A percentile compares a stretch with the other conserved stretches of the same genome.
phyloP scores from a whole-genome alignment of 495 filamentous ascomycete genomes.

The Cenococcum geophilum region DNA sequence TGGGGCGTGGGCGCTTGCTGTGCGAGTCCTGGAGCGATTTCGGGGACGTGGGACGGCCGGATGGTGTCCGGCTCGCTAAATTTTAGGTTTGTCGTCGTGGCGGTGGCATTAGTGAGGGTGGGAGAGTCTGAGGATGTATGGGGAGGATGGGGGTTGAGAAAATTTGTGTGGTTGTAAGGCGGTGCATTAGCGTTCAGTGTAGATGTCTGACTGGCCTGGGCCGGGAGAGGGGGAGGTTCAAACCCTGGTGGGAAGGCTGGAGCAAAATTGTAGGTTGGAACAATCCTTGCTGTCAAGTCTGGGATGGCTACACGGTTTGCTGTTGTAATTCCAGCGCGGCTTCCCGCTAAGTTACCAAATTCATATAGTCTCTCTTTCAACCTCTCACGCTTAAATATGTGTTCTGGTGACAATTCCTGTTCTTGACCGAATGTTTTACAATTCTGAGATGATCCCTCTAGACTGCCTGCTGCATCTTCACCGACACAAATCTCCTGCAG shows the following conservation, averaged over 20 bases:
- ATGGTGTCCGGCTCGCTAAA: slow-evolving; percentile 23
- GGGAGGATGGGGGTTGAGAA: background rate
- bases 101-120: slow-evolving; percentile 2
- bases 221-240: slow-evolving; percentile 3
- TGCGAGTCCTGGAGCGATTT: slow-evolving; percentile 13
- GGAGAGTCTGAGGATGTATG: background rate
- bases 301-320: slow-evolving; percentile 11
- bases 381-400: slow-evolving; percentile 8
- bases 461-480: slow-evolving; percentile 18
- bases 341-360: slow-evolving; percentile 2
- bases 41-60: slow-evolving; percentile 2
- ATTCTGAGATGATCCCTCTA: background rate
- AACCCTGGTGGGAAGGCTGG: slow-evolving; percentile 15
- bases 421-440: background rate
- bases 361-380: slow-evolving; percentile 13
- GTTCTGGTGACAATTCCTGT: slow-evolving; percentile 8
- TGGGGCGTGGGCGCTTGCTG: slow-evolving; percentile 24
- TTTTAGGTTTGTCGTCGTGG: slow-evolving; percentile 8
- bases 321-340: background rate
- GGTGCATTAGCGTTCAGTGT: slow-evolving; percentile 23
- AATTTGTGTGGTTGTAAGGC: slow-evolving; percentile 7
- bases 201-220: slow-evolving; percentile 11
- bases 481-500: slow-evolving; percentile 16
- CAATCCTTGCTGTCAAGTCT: background rate
- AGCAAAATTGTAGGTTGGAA: background rate